These are phyloP conservation scores for Yamadazyma paraphyllophila DNA, from an alignment of 805 yeast species.

Conservation along the genomic window DNA sequence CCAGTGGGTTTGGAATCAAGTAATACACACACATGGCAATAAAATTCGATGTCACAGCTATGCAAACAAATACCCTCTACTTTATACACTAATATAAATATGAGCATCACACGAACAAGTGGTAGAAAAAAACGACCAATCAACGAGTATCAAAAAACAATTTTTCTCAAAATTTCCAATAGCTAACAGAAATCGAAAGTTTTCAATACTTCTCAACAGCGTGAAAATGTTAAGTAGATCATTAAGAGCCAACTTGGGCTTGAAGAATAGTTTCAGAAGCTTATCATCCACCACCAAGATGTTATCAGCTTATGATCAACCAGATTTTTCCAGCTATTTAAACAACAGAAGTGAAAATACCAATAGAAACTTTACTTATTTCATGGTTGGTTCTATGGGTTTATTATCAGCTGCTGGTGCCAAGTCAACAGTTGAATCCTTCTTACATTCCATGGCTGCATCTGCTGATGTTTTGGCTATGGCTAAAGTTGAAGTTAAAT, in stretches of 20 bases:
- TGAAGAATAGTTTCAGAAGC: conserved; percentile 37
- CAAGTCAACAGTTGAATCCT: conserved; percentile 91
- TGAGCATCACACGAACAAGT: neutral
- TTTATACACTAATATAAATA: neutral
- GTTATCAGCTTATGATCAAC: conserved; percentile 83
- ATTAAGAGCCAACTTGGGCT: conserved; percentile 10
- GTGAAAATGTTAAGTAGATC: conserved; percentile 10
- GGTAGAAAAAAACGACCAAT: conserved; percentile 12
- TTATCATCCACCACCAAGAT: conserved; percentile 51
- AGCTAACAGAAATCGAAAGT: conserved; percentile 7
- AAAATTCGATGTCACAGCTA: no score
- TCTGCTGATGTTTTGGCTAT: conserved; percentile 98
- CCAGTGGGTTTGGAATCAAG: conserved; percentile 83
- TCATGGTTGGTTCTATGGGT: conserved; percentile 97
- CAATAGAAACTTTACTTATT: conserved; percentile 82
- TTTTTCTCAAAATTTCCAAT: conserved; percentile 12
- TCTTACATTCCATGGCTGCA: conserved; percentile 91
- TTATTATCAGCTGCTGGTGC: conserved; percentile 90
- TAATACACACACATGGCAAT: conserved; percentile 20
- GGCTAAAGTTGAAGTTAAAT: conserved; percentile 98
- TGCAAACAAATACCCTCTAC: no score
- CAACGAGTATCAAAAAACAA: conserved; percentile 12
- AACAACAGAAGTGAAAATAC: conserved; percentile 70
- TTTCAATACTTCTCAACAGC: conserved; percentile 3
- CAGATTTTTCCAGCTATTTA: conserved; percentile 81